Evolutionary conservation across 305 asterid species (phyloP), one percentile per base, ranked within the genome.

Genomic region (Plantago coronopus): DNA sequence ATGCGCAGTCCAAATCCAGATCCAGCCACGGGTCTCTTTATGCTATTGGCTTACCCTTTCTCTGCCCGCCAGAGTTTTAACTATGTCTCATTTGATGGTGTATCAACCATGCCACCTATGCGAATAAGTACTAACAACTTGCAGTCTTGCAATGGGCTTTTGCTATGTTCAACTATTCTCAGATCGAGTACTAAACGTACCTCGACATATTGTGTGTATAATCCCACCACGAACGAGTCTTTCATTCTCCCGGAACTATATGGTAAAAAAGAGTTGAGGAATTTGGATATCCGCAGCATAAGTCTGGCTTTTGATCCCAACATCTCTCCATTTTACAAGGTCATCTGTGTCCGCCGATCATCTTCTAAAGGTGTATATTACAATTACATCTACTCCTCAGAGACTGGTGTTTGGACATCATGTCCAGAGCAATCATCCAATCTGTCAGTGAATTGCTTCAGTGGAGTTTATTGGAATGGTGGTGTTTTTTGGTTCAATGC

Each of bases 111-210:
- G n/a, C n/a, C n/a, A n/a, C n/a, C n/a, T n/a, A n/a, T n/a, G n/a
- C n/a, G n/a, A 25, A 25, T 2, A 5, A 21, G 17, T 1, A 54
- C 70, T 19, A 56, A 34, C 20, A 71, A 76, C 48, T 4, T 70
- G 27, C 78, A 71, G 17, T 76, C 82, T 16, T 79, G 85, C 57
- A 76, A 79, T 47, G 82, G 85, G 38, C 40, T 79, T 9, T 46
- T 79, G 27, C 80, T 68, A 2, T 79, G 82, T 51, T 46, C 18
- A 14, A 29, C 34, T 15, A 13, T 15, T 12, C 2, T 37, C 1
- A 1, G 42, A 8, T 20, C 16, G 4, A 1, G 3, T n/a, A 14
- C 10, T 54, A 15, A 16, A 9, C 2, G 8, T 15, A 5, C 4
- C 18, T 4, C 7, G 15, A 49, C 22, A 44, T 71, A 67, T 48